Base-by-base conservation (phyloP, 2,329 filamentous ascomycete genomes). In the Xylaria sp. region DNA sequence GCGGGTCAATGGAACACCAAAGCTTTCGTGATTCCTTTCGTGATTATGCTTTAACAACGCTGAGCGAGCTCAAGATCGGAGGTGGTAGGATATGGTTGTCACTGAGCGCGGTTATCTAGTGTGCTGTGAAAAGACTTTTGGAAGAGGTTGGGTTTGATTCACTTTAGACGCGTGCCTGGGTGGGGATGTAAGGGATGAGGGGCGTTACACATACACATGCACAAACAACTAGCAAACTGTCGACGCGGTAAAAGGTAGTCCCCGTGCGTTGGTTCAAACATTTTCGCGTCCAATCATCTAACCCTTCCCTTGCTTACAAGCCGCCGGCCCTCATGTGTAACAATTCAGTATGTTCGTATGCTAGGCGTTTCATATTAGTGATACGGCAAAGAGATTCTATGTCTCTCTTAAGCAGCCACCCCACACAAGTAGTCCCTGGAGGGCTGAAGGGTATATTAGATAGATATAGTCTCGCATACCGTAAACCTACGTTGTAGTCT, bases 141-240 rank as follows among this genome's bases (percentile, higher is more conserved):
- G 2, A 18, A 3, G 32, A 34, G 9, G 10, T 59, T 20, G 25
- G 12, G 15, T 15, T 25, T 20, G 56, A n/a, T 2, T 20, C 36
- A 45, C 25, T 46, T 25, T 30, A 5, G 28, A 48, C 57, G 57
- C 57, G 41, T 15, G 6, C 20, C n/a, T 41, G 8, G 23, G 45
- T 52, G 32, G n/a, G 45, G 45, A 60, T 18, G 46, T 12, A 53
- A 61, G 39, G 60, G 13, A 56, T 25, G 28, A 18, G 48, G 50
- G 39, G 39, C n/a, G 48, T 62, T 62, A 43, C 59, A 55, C 60
- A 62, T 62, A 43, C 59, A 55, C 60, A 62, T 7, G 48, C 28
- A 23, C 60, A 15, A 15, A 32, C 59, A 18, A 13, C 25, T 25
- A 9, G 36, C 13, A 43, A 39, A 25, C 15, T 25, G 55, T 23